Evolutionary conservation across 1,284 basidiomycete genomes (phyloP).

Genomic region (Peniophora sp.): DNA sequence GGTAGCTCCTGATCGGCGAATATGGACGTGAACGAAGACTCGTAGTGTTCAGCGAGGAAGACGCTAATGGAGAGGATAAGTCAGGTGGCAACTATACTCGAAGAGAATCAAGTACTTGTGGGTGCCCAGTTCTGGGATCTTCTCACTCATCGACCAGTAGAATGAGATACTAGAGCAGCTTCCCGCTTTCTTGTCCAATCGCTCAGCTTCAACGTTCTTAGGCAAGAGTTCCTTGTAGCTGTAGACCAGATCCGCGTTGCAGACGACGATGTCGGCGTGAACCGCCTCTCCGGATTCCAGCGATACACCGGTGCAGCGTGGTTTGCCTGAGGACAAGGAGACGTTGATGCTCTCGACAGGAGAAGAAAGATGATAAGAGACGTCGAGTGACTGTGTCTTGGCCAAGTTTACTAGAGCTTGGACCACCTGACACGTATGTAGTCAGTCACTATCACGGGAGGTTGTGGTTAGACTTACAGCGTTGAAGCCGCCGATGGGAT

Average conservation of each 20-base stretch:
- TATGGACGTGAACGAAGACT: slow-evolving; percentile 40
- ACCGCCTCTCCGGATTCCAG: slow-evolving; percentile 4
- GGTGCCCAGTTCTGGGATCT: slow-evolving; percentile 30
- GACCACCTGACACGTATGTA: no score
- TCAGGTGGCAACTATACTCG: background rate
- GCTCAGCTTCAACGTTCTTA: slow-evolving; percentile 9
- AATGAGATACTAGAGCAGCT: slow-evolving; percentile 43
- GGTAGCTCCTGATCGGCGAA: slow-evolving; percentile 37
- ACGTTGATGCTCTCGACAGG: no score
- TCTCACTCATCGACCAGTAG: slow-evolving; percentile 38
- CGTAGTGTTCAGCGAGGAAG: slow-evolving; percentile 34
- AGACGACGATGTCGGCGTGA: slow-evolving; percentile 34
- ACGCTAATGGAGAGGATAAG: slow-evolving; percentile 13
- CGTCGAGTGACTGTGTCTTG: no score
- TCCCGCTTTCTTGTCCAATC: slow-evolving; percentile 14
- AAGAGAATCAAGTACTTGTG: slow-evolving; percentile 24
- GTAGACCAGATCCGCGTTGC: slow-evolving; percentile 44
- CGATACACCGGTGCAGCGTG: no score
- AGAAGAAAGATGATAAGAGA: no score
- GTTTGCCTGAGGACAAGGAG: no score
- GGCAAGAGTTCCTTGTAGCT: slow-evolving; percentile 37
- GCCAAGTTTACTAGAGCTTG: no score
- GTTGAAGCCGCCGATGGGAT: no score
- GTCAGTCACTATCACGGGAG: no score
- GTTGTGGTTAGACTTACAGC: no score